phyloP scores from a whole-genome alignment of 2,329 filamentous ascomycete species.

The Penicillium sp. region DNA sequence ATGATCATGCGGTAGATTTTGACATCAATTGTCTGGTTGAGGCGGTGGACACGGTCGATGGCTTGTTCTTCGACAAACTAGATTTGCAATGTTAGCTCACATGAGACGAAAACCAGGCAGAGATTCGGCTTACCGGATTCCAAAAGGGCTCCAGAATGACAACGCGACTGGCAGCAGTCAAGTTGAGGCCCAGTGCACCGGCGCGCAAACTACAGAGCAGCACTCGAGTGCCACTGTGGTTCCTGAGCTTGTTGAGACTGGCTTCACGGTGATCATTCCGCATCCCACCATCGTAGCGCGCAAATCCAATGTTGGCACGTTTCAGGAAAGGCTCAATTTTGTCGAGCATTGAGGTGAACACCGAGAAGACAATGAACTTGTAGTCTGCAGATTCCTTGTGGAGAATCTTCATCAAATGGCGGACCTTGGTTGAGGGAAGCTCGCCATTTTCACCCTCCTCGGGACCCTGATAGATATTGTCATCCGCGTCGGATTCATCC shows the following conservation, averaged over 20 bases:
- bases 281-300: slow-evolving; percentile 94
- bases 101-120: slow-evolving; percentile 6
- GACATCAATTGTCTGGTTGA: slow-evolving; percentile 93
- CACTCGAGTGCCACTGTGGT: slow-evolving; percentile 69
- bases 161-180: slow-evolving; percentile 88
- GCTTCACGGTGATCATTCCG: slow-evolving; percentile 87
- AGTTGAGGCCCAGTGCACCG: slow-evolving; percentile 84
- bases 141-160: slow-evolving; percentile 97
- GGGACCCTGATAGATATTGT: slow-evolving; percentile 40
- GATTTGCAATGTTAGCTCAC: slow-evolving; percentile 9
- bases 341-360: slow-evolving; percentile 98
- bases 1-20: slow-evolving; percentile 93
- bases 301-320: slow-evolving; percentile 68
- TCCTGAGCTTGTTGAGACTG: slow-evolving; percentile 70
- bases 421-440: slow-evolving; percentile 77
- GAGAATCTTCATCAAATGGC: slow-evolving; percentile 75
- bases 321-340: slow-evolving; percentile 87
- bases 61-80: slow-evolving; percentile 97
- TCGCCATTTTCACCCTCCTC: slow-evolving; percentile 43
- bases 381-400: slow-evolving; percentile 71
- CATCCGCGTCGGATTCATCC: slow-evolving; percentile 42
- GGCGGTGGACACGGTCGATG: slow-evolving; percentile 95
- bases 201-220: slow-evolving; percentile 92
- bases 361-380: slow-evolving; percentile 98
- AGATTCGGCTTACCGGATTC: slow-evolving; percentile 67